These are phyloP conservation scores for Beauveria rudraprayagi DNA, from an alignment of 2,329 filamentous ascomycete species.

Conservation along the genomic window DNA sequence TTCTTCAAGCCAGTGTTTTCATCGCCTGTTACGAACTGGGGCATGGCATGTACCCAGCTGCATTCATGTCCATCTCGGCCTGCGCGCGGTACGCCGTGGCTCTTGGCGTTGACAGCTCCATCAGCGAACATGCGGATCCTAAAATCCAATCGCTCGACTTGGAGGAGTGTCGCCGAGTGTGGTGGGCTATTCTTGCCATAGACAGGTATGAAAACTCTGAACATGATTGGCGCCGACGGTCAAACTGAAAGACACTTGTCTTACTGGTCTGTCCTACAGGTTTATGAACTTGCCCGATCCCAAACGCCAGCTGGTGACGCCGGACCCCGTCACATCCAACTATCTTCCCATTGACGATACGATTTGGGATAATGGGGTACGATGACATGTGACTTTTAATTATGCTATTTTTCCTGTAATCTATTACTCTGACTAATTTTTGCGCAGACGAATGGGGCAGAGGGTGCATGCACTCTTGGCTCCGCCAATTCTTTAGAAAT, in stretches of 20 bases:
- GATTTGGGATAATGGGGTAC: slow-evolving; percentile 12
- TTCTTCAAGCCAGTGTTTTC: slow-evolving; percentile 12
- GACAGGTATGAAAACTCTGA: slow-evolving; percentile 5
- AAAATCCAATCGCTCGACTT: slow-evolving; percentile 8
- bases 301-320: slow-evolving; percentile 11
- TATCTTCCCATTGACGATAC: slow-evolving; percentile 11
- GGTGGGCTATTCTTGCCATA: slow-evolving; percentile 14
- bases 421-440: not conserved
- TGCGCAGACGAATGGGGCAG: not conserved
- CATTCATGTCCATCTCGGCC: slow-evolving; percentile 9
- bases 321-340: slow-evolving; percentile 9
- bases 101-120: slow-evolving; percentile 11
- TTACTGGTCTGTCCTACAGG: not conserved
- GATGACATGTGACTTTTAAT: not conserved
- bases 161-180: slow-evolving; percentile 13
- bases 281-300: slow-evolving; percentile 11
- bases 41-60: slow-evolving; percentile 12
- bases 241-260: not conserved
- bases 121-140: not conserved
- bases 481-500: slow-evolving; percentile 11
- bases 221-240: not conserved
- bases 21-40: slow-evolving; percentile 12
- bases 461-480: slow-evolving; percentile 6
- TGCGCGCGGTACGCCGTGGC: slow-evolving; percentile 12
- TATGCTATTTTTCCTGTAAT: too few relatives aligned